Evolutionary conservation across 176 grass and related monocot species (phyloP).

Genomic region (Eragrostis curvula): DNA sequence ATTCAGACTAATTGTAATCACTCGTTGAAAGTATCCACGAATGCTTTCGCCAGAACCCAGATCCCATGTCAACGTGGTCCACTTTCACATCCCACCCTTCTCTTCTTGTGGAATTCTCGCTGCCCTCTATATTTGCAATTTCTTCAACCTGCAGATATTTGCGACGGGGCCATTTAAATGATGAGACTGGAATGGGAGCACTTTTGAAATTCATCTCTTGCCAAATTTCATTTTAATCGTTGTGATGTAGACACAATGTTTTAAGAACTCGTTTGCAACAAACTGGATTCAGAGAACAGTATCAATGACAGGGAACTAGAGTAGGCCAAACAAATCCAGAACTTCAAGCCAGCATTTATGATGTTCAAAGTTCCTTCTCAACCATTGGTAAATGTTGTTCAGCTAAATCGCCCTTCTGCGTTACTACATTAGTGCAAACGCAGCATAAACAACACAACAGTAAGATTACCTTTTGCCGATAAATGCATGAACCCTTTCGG

Average conservation of each 20-base stretch:
- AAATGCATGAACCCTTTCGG: slow-evolving; percentile 76
- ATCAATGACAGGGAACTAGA: neutral
- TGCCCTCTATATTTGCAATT: slow-evolving; percentile 15
- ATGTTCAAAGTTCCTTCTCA: slow-evolving; percentile 25
- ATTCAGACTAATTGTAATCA: neutral
- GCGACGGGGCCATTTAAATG: neutral
- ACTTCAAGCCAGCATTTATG: neutral
- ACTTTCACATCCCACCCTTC: slow-evolving; percentile 46
- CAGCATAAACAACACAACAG: neutral
- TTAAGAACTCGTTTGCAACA: neutral
- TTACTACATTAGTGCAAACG: neutral
- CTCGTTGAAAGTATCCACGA: slow-evolving; percentile 33
- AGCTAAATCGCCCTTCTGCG: neutral
- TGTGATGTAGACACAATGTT: neutral
- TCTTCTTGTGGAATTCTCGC: slow-evolving; percentile 37
- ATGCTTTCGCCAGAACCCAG: slow-evolving; percentile 72
- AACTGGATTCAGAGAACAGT: neutral
- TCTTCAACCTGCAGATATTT: slow-evolving; percentile 64
- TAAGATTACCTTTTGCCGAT: slow-evolving; percentile 40
- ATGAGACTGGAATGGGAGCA: neutral
- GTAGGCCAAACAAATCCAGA: neutral
- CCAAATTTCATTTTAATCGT: neutral
- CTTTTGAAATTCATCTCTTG: neutral
- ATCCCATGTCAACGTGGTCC: slow-evolving; percentile 61
- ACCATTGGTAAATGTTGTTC: slow-evolving; percentile 1